A percentile compares a stretch with the other conserved stretches of the same genome.
Conservation (phyloP, 2,329 filamentous ascomycete genomes). For the Madurella fahalii region DNA sequence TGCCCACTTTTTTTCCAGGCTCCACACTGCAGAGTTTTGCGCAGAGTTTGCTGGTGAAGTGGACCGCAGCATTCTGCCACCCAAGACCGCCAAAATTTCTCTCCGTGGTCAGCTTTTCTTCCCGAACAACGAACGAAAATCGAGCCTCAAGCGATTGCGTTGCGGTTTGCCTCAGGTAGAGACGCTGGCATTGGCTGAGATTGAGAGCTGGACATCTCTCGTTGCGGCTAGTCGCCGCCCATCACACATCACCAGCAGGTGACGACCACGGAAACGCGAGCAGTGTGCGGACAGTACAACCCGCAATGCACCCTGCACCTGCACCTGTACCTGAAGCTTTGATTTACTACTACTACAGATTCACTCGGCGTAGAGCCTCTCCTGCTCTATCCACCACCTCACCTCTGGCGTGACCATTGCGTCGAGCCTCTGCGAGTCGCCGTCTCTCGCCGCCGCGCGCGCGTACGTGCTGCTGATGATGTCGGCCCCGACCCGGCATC, state of each 20-base stretch:
- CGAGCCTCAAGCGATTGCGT: no score
- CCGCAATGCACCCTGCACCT: no score
- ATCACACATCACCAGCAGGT: no score
- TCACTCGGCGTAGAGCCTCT: conserved; percentile 49
- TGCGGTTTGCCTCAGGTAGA: no score
- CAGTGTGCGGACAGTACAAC: no score
- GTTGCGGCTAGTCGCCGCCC: no score
- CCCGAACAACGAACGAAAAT: conserved; percentile 8
- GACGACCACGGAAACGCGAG: no score
- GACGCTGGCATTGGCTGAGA: background rate
- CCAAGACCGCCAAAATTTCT: conserved; percentile 38
- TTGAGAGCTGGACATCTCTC: no score
- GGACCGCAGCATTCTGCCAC: conserved; percentile 24
- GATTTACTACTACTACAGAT: background rate
- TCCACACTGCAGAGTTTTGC: background rate
- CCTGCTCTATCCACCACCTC: conserved; percentile 51
- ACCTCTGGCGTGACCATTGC: conserved; percentile 56
- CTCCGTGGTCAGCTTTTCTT: background rate
- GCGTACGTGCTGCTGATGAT: conserved; percentile 60
- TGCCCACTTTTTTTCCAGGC: background rate
- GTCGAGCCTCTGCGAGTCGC: conserved; percentile 45
- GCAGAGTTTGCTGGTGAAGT: background rate
- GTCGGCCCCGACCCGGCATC: conserved; percentile 37
- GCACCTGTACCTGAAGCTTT: background rate
- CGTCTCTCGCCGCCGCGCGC: conserved; percentile 49